Evolutionary conservation across 1,284 basidiomycete genomes (phyloP), one percentile per base, ranked within the genome.

Genomic region (Pseudozyma sp.): DNA sequence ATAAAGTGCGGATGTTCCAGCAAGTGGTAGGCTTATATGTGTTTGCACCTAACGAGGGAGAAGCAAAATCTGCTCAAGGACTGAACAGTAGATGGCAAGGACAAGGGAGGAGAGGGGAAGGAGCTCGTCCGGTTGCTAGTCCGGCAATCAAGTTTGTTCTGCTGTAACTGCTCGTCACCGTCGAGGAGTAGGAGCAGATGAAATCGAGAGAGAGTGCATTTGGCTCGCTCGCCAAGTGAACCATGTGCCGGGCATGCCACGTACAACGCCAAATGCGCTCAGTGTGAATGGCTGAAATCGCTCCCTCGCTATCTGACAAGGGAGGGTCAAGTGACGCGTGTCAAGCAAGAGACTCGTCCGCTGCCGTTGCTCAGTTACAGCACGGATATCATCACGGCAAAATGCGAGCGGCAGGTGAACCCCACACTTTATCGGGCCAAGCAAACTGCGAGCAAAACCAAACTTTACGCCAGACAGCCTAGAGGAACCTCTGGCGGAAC

Each of bases 401-500:
- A 11, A 39, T 5, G 39, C 7, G 8, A n/a, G 39, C 7, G 14
- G 17, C 34, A 8, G 13, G 24, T 43, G 24, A 55, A 24, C 49
- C 29, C 42, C 19, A 42, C 40, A 42, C 24, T 24, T 24, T 24
- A 16, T 42, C 40, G 7, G 40, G 13, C 8, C 8, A 37, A 37
- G 35, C 35, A 8, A 37, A 9, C 24, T 24, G 24, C 24, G 24
- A 24, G 24, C 24, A 17, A 31, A 34, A 33, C 14, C 16, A 54
- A 35, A 47, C 68, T 57, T 65, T 70, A 65, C 68, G 62, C 68
- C 61, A 70, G 68, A 45, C 17, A 7, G 1, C 19, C 68, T 70
- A 47, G 68, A 61, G 62, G 62, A 70, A 64, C 53, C 51, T 71
- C 62, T 71, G 35, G 68, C 68, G 62, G 61, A 69, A 69, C 19